phyloP scores from a whole-genome alignment of 176 grass and related monocot species.

The Pontederia paniculata region DNA sequence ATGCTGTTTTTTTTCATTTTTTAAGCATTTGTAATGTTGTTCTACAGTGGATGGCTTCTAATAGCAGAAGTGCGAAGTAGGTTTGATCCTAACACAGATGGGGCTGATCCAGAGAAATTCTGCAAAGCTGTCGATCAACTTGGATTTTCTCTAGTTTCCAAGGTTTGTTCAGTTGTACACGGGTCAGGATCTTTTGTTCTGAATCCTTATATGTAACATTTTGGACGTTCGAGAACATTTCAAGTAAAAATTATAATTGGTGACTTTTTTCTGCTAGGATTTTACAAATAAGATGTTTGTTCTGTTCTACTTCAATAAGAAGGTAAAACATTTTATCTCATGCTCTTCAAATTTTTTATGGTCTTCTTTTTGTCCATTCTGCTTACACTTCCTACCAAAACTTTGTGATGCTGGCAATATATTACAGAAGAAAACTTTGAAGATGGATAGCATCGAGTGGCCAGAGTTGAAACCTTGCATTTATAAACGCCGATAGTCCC shows the following conservation, averaged over 20 bases:
- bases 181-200: background rate
- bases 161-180: slow-evolving; percentile 28
- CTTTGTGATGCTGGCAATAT: slow-evolving; percentile 3
- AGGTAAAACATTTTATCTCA: slow-evolving; percentile 27
- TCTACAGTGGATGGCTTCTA: slow-evolving; percentile 81
- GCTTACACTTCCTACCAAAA: background rate
- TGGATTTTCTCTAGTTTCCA: slow-evolving; percentile 64
- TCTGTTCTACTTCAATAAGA: slow-evolving; percentile 84
- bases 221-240: background rate
- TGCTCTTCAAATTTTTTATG: background rate
- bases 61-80: slow-evolving; percentile 96
- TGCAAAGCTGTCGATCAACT: slow-evolving; percentile 59
- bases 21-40: slow-evolving; percentile 12
- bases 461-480: slow-evolving; percentile 78
- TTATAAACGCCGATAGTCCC: slow-evolving; percentile 56
- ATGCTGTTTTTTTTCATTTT: background rate
- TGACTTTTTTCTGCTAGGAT: slow-evolving; percentile 45
- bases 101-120: slow-evolving; percentile 82
- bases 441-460: slow-evolving; percentile 56
- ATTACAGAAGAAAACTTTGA: slow-evolving; percentile 47
- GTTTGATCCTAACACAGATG: slow-evolving; percentile 75
- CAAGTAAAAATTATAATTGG: background rate
- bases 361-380: background rate
- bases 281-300: slow-evolving; percentile 87
- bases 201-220: background rate